Evolutionary conservation across 2,329 filamentous ascomycete genomes (phyloP).

Genomic region (Orbilia javanica): DNA sequence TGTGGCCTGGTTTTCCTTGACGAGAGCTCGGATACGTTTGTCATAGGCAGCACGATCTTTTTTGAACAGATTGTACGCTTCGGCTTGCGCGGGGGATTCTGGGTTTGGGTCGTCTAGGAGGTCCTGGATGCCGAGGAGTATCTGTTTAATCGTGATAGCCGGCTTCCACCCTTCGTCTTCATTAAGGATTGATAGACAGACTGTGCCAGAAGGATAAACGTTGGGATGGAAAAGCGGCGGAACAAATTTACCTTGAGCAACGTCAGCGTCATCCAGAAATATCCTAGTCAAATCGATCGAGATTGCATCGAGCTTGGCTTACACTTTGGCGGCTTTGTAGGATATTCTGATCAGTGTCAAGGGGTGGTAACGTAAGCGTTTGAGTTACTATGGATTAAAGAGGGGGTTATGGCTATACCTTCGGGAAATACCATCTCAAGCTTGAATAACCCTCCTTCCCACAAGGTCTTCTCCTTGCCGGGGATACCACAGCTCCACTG

Average conservation of each 20-base stretch:
- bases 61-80: constrained; percentile 97
- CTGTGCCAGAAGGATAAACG: constrained; percentile 97
- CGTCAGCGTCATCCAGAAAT: not conserved
- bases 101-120: constrained; percentile 96
- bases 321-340: constrained; percentile 99
- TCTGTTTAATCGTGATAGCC: constrained; percentile 98
- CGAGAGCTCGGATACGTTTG: constrained; percentile 84
- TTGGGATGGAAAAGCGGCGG: constrained; percentile 98
- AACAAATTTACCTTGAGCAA: constrained; percentile 84
- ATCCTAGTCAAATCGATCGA: not conserved
- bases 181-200: constrained; percentile 96
- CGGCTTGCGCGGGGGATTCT: constrained; percentile 94
- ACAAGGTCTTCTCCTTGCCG: constrained; percentile 95
- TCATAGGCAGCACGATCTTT: constrained; percentile 90
- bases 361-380: constrained; percentile 35
- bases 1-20: constrained; percentile 68
- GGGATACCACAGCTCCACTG: constrained; percentile 97
- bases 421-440: constrained; percentile 92
- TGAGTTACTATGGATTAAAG: not conserved
- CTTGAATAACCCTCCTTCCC: constrained; percentile 98
- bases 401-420: constrained; percentile 69
- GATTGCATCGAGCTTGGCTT: constrained; percentile 65
- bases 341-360: constrained; percentile 77
- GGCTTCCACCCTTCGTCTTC: constrained; percentile 99
- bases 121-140: constrained; percentile 94